phyloP scores from a whole-genome alignment of 2,329 filamentous ascomycete species.

The Claviceps sp. region DNA sequence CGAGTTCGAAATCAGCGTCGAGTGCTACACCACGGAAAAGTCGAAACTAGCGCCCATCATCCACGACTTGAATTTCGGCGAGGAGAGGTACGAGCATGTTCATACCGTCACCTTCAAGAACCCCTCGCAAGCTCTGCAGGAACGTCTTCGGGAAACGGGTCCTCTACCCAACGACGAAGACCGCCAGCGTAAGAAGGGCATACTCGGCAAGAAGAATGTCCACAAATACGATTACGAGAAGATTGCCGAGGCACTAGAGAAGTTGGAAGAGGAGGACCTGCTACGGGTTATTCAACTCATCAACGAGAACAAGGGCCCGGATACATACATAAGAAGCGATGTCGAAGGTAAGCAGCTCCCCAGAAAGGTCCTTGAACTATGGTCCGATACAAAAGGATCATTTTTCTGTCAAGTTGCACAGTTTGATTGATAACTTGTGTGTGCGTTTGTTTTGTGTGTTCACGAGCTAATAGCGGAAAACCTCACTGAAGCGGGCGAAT shows the following conservation, averaged over 20 bases:
- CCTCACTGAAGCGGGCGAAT: slow-evolving; percentile 63
- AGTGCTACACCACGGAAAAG: slow-evolving; percentile 74
- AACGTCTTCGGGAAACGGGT: slow-evolving; percentile 69
- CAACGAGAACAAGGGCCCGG: slow-evolving; percentile 87
- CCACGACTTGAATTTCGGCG: slow-evolving; percentile 87
- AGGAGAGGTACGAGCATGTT: slow-evolving; percentile 67
- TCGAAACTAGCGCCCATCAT: slow-evolving; percentile 59
- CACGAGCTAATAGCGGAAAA: slow-evolving; percentile 22
- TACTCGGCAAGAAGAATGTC: slow-evolving; percentile 64
- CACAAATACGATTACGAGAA: slow-evolving; percentile 80
- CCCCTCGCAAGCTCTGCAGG: slow-evolving; percentile 73
- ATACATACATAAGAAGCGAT: slow-evolving; percentile 96
- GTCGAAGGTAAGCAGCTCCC: slow-evolving; percentile 64
- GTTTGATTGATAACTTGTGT: slow-evolving; percentile 15
- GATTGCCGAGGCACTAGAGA: slow-evolving; percentile 80
- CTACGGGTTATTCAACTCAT: slow-evolving; percentile 95
- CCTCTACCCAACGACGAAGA: slow-evolving; percentile 67
- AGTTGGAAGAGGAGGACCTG: slow-evolving; percentile 83
- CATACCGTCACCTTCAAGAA: slow-evolving; percentile 83
- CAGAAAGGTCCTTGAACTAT: not conserved
- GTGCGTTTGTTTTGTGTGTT: slow-evolving; percentile 11
- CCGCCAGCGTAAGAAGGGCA: slow-evolving; percentile 44
- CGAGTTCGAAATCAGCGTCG: slow-evolving; percentile 90
- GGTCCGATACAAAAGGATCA: no score
- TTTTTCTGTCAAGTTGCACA: not conserved